Base-by-base conservation (phyloP, 352 stramenopile species). In the Pythium volutum region DNA sequence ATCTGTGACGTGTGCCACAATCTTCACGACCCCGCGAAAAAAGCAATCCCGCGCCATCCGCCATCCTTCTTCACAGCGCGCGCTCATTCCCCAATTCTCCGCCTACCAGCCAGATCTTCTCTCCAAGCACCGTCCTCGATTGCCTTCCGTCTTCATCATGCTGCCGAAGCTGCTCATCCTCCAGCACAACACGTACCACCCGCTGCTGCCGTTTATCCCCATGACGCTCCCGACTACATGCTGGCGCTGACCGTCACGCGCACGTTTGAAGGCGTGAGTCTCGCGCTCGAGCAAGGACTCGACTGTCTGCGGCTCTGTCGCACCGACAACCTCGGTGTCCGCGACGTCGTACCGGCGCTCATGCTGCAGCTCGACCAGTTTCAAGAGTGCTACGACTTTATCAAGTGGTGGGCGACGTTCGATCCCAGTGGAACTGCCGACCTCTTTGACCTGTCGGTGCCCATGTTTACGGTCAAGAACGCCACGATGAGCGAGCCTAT, bases 351-450 rank as follows among this genome's bases (percentile, higher is more conserved):
- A 26, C 61, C 61, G 39, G 16, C 36, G 26, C 45, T 68, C 1
- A 34, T 68, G 39, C 38, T 68, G 34, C 10, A 25, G 27, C 48
- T 68, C 7, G 54, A 39, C 10, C 38, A 51, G 31, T 20, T 55
- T 27, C 61, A 68, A 25, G 52, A 62, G 18, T 58, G 53, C 47
- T 68, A 63, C 55, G 61, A 68, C 61, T 68, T 68, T 41, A 33
- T 57, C 61, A 68, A 68, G 54, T 68, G 48, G 53, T 64, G 47
- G 46, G 47, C 59, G 16, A 57, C 51, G 31, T 46, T n/a, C 59
- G 31, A 36, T 4, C n/a, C 47, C 31, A 36, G 31, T 39, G 50
- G 16, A 23, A n/a, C 54, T 16, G 23, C 23, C 31, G 31, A 36
- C 31, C 31, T 36, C 31, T 14, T 16, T 6, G 26, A 67, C 18